Conservation (phyloP, 148 eudicot genomes). For the Gaultheria prostrata region DNA sequence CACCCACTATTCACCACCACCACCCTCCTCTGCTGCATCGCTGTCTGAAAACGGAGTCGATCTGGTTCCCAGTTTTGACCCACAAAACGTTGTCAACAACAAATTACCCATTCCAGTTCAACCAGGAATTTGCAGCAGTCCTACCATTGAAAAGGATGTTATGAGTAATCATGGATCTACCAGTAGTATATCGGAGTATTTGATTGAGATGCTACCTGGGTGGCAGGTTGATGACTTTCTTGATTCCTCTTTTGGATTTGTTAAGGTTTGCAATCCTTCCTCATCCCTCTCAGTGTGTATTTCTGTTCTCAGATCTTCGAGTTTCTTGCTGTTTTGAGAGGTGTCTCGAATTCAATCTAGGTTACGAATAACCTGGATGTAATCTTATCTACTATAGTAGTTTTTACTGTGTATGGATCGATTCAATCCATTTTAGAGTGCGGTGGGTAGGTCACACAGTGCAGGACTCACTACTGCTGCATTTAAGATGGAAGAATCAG, state of each 20-base stretch:
- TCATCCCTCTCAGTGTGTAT: not conserved
- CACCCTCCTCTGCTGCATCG: not conserved
- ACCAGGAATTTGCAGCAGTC: not conserved
- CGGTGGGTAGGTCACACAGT: not conserved
- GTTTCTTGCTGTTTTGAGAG: not conserved
- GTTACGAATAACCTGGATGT: not conserved
- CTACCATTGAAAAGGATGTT: not conserved
- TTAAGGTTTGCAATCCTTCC: not conserved
- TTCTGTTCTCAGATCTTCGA: not conserved
- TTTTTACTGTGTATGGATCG: not conserved
- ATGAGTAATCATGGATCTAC: not conserved
- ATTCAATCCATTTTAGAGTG: not conserved
- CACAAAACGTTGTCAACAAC: not conserved
- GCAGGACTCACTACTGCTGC: not conserved
- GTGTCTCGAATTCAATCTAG: not conserved
- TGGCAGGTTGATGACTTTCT: conserved; percentile 3
- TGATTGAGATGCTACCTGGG: conserved; percentile 5
- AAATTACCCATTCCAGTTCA: not conserved
- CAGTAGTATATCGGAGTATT: conserved; percentile 2
- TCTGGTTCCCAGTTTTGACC: not conserved
- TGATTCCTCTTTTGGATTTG: not conserved
- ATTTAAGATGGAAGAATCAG: not conserved
- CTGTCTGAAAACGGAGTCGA: not conserved
- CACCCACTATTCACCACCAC: not conserved
- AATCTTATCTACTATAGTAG: too few relatives aligned